These are phyloP conservation scores for Byssochlamys sp. DNA, from an alignment of 2,329 filamentous ascomycete species.

Conservation along the genomic window DNA sequence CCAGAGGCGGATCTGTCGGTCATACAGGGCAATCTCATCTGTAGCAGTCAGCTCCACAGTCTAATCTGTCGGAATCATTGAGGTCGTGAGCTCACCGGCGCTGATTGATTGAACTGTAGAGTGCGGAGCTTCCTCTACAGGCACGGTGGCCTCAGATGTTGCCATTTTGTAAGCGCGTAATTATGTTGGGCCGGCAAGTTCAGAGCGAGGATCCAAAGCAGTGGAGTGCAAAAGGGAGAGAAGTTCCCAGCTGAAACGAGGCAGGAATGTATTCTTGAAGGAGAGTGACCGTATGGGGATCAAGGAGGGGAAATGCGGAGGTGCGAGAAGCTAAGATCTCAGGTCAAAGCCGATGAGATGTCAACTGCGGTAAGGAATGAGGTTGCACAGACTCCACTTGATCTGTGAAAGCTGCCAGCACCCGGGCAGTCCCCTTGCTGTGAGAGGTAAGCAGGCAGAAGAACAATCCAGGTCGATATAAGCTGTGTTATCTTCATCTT, in stretches of 20 bases:
- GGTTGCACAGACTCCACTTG: not conserved
- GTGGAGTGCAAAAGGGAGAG: not conserved
- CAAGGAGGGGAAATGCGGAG: not conserved
- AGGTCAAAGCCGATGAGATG: not conserved
- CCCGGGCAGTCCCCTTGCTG: not conserved
- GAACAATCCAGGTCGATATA: not conserved
- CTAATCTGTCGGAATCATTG: not conserved
- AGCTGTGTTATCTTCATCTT: not conserved
- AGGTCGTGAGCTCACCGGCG: conserved; percentile 17
- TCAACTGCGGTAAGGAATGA: not conserved
- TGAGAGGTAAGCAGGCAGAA: not conserved
- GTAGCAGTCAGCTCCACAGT: conserved; percentile 3
- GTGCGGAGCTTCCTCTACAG: conserved; percentile 9
- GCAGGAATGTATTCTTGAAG: not conserved
- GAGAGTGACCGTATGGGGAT: not conserved
- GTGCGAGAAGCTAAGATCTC: not conserved
- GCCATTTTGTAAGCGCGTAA: not conserved
- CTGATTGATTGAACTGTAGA: conserved; percentile 20
- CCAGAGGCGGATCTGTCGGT: conserved; percentile 95
- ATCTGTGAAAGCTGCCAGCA: not conserved
- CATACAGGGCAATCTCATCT: conserved; percentile 96
- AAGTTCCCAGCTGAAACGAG: not conserved
- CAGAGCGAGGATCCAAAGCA: not conserved
- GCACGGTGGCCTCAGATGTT: conserved; percentile 11
- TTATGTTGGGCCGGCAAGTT: not conserved